Conservation (phyloP, 2,329 filamentous ascomycete genomes). For the Penicillium expansum region DNA sequence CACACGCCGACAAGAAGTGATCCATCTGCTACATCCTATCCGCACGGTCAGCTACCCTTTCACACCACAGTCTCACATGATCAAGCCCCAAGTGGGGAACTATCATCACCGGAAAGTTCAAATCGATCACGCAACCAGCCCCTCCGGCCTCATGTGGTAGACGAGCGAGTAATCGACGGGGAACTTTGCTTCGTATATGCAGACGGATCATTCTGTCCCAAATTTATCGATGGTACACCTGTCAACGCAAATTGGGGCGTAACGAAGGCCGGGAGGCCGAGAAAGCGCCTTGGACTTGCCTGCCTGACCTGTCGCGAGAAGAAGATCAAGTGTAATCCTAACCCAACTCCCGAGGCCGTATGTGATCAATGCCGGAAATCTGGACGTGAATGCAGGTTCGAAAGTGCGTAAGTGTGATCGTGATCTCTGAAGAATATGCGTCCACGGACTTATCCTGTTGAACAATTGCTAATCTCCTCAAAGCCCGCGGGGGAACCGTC, state of each 20-base stretch:
- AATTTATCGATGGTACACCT: conserved; percentile 76
- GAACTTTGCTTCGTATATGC: conserved; percentile 84
- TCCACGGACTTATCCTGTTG: neutral
- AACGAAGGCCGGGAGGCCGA: conserved; percentile 88
- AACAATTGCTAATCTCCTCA: conserved; percentile 9
- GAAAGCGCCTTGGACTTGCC: conserved; percentile 87
- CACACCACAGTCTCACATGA: conserved; percentile 18
- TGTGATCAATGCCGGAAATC: conserved; percentile 93
- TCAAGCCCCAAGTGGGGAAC: conserved; percentile 9
- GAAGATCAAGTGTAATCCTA: conserved; percentile 96
- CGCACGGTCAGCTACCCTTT: conserved; percentile 19
- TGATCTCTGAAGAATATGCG: neutral
- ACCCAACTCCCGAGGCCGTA: conserved; percentile 57
- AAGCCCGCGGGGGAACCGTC: conserved; percentile 38
- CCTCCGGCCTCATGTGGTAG: conserved; percentile 37
- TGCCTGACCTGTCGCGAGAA: conserved; percentile 92
- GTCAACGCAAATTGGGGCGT: conserved; percentile 93
- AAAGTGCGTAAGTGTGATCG: conserved; percentile 68
- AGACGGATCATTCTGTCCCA: conserved; percentile 77
- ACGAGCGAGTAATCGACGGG: conserved; percentile 58
- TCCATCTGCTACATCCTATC: conserved; percentile 18
- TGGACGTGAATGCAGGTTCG: conserved; percentile 78
- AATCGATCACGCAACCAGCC: conserved; percentile 15
- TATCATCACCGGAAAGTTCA: conserved; percentile 17
- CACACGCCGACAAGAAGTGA: conserved; percentile 21